phyloP scores from a whole-genome alignment of 192 early-diverging fungal genomes.

The Rhizoclosmatium globosum region DNA sequence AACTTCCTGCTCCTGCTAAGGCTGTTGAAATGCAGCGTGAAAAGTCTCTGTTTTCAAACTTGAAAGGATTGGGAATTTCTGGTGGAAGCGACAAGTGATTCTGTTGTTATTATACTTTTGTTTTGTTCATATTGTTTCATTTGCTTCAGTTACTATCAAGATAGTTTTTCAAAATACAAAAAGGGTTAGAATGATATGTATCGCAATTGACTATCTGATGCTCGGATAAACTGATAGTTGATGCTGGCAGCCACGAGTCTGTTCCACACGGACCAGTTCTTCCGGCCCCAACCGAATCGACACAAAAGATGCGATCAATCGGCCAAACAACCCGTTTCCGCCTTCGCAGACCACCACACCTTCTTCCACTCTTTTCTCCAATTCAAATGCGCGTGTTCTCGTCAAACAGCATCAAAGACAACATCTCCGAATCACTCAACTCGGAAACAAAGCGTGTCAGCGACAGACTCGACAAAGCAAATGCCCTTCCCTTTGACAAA shows the following conservation, averaged over 20 bases:
- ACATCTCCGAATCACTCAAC: background rate
- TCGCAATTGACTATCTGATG: too few relatives aligned
- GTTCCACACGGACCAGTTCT: too few relatives aligned
- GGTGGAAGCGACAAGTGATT: background rate
- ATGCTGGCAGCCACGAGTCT: too few relatives aligned
- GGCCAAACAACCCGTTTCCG: too few relatives aligned
- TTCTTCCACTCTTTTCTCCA: too few relatives aligned
- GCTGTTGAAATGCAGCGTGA: background rate
- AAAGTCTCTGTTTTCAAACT: background rate
- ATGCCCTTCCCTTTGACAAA: background rate
- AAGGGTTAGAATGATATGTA: too few relatives aligned
- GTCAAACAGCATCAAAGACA: background rate
- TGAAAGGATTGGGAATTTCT: conserved; percentile 19
- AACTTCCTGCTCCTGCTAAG: background rate
- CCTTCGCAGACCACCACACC: too few relatives aligned
- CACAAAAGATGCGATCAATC: too few relatives aligned
- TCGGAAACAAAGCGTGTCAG: background rate
- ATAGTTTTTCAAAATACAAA: too few relatives aligned
- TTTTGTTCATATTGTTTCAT: background rate
- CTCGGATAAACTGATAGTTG: too few relatives aligned
- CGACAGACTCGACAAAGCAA: background rate
- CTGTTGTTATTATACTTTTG: background rate
- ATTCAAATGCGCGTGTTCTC: background rate
- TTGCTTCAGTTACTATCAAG: too few relatives aligned
- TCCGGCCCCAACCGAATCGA: too few relatives aligned